A percentile compares a stretch with the other conserved stretches of the same genome.
Conservation (phyloP, 2,329 filamentous ascomycete genomes). For the Neofusicoccum kwambonambiense region DNA sequence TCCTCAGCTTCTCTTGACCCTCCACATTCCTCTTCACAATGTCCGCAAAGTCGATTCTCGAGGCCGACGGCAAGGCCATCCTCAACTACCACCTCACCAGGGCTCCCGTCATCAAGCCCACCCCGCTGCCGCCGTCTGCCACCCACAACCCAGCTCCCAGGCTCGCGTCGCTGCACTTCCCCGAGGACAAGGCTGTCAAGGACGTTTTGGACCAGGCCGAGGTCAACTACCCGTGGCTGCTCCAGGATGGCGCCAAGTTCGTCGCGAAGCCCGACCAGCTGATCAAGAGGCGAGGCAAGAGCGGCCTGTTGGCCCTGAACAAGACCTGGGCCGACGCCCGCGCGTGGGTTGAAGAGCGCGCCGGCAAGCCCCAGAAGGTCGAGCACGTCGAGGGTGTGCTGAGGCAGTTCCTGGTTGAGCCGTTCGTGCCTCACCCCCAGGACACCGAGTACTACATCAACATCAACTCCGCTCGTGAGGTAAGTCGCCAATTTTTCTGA, state of each 20-base stretch:
- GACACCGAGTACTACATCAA: slow-evolving; percentile 99
- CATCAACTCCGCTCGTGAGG: slow-evolving; percentile 99
- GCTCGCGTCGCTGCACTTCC: slow-evolving; percentile 89
- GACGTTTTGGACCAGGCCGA: slow-evolving; percentile 93
- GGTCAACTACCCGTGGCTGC: slow-evolving; percentile 93
- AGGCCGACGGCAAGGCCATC: slow-evolving; percentile 99
- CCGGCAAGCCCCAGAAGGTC: slow-evolving; percentile 88
- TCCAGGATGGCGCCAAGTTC: slow-evolving; percentile 80
- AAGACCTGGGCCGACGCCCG: slow-evolving; percentile 94
- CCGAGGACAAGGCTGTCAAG: slow-evolving; percentile 78
- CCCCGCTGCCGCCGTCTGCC: slow-evolving; percentile 77
- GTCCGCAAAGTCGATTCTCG: slow-evolving; percentile 96
- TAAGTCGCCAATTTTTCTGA: slow-evolving; percentile 57
- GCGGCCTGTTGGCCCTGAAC: slow-evolving; percentile 91
- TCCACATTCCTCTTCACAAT: slow-evolving; percentile 50
- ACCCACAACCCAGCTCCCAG: slow-evolving; percentile 92
- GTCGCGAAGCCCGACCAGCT: slow-evolving; percentile 99
- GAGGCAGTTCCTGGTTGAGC: slow-evolving; percentile 96
- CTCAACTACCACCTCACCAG: slow-evolving; percentile 99
- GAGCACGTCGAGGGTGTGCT: slow-evolving; percentile 87
- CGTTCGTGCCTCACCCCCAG: slow-evolving; percentile 92
- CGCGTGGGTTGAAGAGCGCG: slow-evolving; percentile 89
- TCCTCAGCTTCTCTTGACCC: not conserved
- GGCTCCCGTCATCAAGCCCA: slow-evolving; percentile 95
- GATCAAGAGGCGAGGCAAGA: slow-evolving; percentile 99